Base-by-base conservation (phyloP, 2,329 filamentous ascomycete genomes). In the Calonectria henricotiae region DNA sequence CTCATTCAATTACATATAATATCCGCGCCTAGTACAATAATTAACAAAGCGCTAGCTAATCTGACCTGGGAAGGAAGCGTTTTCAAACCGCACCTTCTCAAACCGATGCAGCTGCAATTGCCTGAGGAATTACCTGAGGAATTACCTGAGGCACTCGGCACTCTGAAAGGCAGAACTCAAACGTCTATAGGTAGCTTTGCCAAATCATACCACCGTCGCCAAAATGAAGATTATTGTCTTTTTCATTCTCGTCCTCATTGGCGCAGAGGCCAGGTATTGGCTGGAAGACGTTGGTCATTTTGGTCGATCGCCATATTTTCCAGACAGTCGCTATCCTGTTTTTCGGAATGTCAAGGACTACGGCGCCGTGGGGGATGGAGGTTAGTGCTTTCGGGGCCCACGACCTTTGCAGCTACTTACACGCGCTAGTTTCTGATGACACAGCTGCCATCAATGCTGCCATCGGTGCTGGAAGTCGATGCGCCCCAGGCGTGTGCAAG, bases 321-420 rank as follows among this genome's bases (percentile, higher is more conserved):
- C 78, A 2, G 79, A 80, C 54, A 71, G 69, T 43, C 60, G 70
- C 11, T 80, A 80, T 58, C 65, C 60, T 5, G 78, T 80, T 8
- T 80, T 80, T 68, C 78, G 78, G n/a, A 80, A 80, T 5, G 76
- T 80, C 25, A 80, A 73, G 46, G 76, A 80, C 7, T 80, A 75
- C 67, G 78, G 78, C 6, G 78, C 78, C 9, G 69, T 78, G 44
- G 78, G 78, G 4, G 78, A 80, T 63, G 78, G 78, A 72, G 71
- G 77, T 79, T 32, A 2, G 76, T 74, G 12, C 5, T 37, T 51
- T 12, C 15, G 27, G 30, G 13, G 13, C 4, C 4, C 41, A 11
- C 9, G 3, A 27, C 30, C 20, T 23, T 27, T 30, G 41, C 20
- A n/a, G 17, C 9, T 12, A 32, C 70, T 72, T 43, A 72, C 65